Evolutionary conservation across 2,329 filamentous ascomycete genomes (phyloP), one percentile per base, ranked within the genome.

Genomic region (Ciborinia camelliae): DNA sequence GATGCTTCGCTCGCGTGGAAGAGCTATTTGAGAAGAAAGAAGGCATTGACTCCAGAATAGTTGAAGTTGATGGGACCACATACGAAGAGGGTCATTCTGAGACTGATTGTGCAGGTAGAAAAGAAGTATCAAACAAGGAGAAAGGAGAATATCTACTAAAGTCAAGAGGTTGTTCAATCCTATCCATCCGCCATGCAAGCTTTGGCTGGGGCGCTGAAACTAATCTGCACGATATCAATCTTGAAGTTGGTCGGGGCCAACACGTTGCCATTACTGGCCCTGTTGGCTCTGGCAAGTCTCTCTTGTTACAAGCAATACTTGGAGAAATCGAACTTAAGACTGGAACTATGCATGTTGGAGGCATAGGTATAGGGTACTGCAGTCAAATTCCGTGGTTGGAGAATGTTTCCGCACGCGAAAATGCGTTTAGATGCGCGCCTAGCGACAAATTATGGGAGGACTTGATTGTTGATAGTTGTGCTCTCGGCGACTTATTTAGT

Each of bases 331-430:
- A 67, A 8, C 65, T 66, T 5, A 62, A 64, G 6, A 57, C 71
- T 54, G 72, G 71, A 1, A 70, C 69, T 43, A 65, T 73, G 4
- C 70, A 70, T 35, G 28, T 8, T 35, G 20, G 28, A 23, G 28
- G 20, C 10, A 15, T 52, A n/a, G 77, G 7, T 77, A 76, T 51
- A 9, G 48, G 48, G 0, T 81, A 79, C 66, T 81, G 79, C 63
- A 75, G 77, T 54, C 80, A 82, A 63, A 73, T 71, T 0, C 76
- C 79, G 0, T 82, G 79, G 78, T 73, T 81, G 2, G 72, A 74
- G 6, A 81, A 81, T 64, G 73, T 69, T 2, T 77, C 76, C 0
- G 71, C 81, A 4, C 28, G 2, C 48, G 9, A n/a, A 51, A 51
- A 51, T 32, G 18, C 28, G 10, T 51, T 51, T 32, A 20, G 28